Conservation (phyloP, 345 rosid species). For the Carallia brachiata region DNA sequence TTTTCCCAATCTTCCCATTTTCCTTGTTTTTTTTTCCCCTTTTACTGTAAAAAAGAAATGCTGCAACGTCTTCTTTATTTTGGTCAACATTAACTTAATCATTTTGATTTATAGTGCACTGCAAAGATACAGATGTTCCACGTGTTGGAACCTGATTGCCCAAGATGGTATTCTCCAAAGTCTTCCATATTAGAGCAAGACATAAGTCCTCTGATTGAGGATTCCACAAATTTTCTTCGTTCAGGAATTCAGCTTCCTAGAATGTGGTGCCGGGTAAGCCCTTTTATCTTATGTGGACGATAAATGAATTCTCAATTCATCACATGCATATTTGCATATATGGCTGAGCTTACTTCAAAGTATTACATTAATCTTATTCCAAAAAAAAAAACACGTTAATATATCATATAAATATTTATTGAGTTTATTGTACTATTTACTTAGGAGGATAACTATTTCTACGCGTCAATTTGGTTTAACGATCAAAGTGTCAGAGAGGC, state of each 20-base stretch:
- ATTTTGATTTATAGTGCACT: background rate
- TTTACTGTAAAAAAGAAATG: background rate
- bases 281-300: no score
- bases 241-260: background rate
- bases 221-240: background rate
- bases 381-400: no score
- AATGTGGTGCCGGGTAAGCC: background rate
- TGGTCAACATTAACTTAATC: background rate
- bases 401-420: background rate
- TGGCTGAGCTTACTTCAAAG: no score
- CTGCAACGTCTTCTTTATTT: background rate
- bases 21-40: no score
- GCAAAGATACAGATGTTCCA: background rate
- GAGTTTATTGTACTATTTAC: background rate
- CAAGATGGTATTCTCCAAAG: background rate
- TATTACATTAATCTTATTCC: no score
- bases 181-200: background rate
- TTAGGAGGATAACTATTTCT: slow-evolving; percentile 9
- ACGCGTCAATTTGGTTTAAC: slow-evolving; percentile 27
- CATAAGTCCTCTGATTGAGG: background rate
- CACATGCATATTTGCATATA: no score
- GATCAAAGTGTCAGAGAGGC: slow-evolving; percentile 30
- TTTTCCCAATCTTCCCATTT: no score
- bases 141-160: slow-evolving; percentile 4
- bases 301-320: no score